phyloP scores from a whole-genome alignment of 495 filamentous ascomycete species.

The Ramalina intermedia region DNA sequence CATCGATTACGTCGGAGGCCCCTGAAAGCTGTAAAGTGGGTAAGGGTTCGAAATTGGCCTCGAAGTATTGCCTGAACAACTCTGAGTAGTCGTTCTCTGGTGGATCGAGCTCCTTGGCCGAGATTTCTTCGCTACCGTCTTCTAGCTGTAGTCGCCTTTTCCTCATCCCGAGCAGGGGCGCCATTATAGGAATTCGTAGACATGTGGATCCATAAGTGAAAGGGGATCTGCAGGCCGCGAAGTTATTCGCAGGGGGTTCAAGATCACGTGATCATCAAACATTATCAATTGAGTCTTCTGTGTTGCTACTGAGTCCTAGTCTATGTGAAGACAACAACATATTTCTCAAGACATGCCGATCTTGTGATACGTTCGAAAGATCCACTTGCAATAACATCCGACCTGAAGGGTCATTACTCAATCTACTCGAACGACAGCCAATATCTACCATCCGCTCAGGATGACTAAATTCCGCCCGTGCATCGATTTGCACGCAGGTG shows the following conservation, averaged over 20 bases:
- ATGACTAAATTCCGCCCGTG: constrained; percentile 96
- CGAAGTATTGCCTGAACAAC: constrained; percentile 69
- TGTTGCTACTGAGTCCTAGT: too few species aligned
- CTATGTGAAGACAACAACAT: too few species aligned
- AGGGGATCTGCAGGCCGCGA: not conserved
- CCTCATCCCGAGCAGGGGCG: constrained; percentile 17
- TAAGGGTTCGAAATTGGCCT: constrained; percentile 70
- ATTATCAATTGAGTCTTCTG: too few species aligned
- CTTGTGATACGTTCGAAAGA: too few species aligned
- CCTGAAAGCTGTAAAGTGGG: constrained; percentile 18
- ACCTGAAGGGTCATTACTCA: not conserved
- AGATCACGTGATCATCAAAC: not conserved
- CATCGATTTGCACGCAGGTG: constrained; percentile 89
- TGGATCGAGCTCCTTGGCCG: not conserved
- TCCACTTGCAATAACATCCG: too few species aligned
- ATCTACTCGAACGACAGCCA: not conserved
- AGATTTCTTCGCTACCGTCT: not conserved
- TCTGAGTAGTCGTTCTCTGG: constrained; percentile 27
- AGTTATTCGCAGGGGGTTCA: not conserved
- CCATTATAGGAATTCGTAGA: constrained; percentile 11
- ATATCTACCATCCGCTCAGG: constrained; percentile 9
- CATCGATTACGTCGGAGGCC: constrained; percentile 1
- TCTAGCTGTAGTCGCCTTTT: constrained; percentile 18
- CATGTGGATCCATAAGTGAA: not conserved
- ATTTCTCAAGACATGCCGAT: too few species aligned